Conservation (phyloP, 306 rosid species). For the Vigna mungo region DNA sequence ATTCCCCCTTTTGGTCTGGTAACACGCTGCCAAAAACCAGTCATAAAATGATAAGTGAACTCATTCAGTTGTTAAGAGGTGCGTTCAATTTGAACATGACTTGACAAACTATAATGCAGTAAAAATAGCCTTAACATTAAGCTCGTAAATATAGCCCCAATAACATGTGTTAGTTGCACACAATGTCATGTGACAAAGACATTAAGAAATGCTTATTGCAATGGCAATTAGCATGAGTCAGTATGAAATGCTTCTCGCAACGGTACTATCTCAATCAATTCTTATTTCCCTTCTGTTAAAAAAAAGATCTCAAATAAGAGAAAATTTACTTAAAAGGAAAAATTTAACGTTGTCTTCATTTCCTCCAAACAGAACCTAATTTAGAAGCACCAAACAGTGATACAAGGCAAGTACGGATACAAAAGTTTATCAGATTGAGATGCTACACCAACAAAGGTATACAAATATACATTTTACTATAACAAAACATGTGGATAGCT, state of each 20-base stretch:
- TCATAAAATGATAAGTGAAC: conserved; percentile 27
- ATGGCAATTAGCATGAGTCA: background rate
- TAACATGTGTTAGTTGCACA: background rate
- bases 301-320: conserved; percentile 13
- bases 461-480: background rate
- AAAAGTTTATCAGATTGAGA: conserved; percentile 7
- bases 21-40: conserved; percentile 69
- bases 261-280: conserved; percentile 6
- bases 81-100: background rate
- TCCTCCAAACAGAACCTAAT: conserved; percentile 15
- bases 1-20: conserved; percentile 88
- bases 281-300: background rate
- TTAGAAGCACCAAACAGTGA: conserved; percentile 8
- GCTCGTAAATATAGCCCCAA: conserved; percentile 5
- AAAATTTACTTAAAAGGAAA: background rate
- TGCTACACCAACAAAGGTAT: background rate
- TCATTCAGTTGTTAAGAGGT: conserved; percentile 24
- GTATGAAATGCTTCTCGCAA: background rate
- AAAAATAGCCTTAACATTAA: conserved; percentile 4
- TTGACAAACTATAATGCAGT: background rate
- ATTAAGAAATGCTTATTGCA: background rate
- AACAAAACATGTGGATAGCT: background rate
- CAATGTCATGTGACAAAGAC: background rate
- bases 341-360: background rate
- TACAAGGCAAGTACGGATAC: background rate